Percentiles rank a stretch among this genome's conserved stretches.
phyloP scores from a whole-genome alignment of 2,329 filamentous ascomycete genomes.

The Hymenoscyphus occultus region DNA sequence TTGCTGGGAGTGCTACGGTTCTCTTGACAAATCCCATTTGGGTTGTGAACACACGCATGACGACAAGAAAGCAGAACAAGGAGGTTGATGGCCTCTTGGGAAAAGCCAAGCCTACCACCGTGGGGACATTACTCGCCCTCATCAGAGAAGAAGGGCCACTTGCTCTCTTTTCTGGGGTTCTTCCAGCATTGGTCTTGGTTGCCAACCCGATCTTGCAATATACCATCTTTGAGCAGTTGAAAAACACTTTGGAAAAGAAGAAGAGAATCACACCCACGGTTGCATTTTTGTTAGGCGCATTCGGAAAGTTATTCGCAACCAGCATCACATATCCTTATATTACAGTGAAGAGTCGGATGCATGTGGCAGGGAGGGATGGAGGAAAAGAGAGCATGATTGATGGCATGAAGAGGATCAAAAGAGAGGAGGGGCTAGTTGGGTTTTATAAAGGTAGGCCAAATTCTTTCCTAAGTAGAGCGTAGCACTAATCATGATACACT shows the following conservation, averaged over 20 bases:
- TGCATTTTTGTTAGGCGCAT: conserved; percentile 85
- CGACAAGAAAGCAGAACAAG: conserved; percentile 67
- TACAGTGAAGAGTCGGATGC: conserved; percentile 96
- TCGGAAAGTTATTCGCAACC: conserved; percentile 93
- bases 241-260: conserved; percentile 79
- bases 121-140: conserved; percentile 77
- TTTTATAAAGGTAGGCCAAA: conserved; percentile 77
- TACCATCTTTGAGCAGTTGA: conserved; percentile 97
- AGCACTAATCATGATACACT: background rate
- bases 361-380: conserved; percentile 76
- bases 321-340: conserved; percentile 97
- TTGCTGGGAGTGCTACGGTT: conserved; percentile 92
- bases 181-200: conserved; percentile 89
- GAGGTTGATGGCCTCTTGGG: conserved; percentile 43
- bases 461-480: background rate
- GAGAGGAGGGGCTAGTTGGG: conserved; percentile 86
- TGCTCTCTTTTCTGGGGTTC: conserved; percentile 86
- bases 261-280: conserved; percentile 75
- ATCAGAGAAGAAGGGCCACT: conserved; percentile 79
- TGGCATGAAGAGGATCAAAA: conserved; percentile 74
- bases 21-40: conserved; percentile 98
- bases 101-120: conserved; percentile 63
- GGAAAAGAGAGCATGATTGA: conserved; percentile 77
- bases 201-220: conserved; percentile 99
- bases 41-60: conserved; percentile 99